Percentiles rank a stretch among this genome's conserved stretches.
These are phyloP conservation scores for Acanthamoeba polyphaga DNA, from an alignment of 208 protist species.

Conservation along the genomic window DNA sequence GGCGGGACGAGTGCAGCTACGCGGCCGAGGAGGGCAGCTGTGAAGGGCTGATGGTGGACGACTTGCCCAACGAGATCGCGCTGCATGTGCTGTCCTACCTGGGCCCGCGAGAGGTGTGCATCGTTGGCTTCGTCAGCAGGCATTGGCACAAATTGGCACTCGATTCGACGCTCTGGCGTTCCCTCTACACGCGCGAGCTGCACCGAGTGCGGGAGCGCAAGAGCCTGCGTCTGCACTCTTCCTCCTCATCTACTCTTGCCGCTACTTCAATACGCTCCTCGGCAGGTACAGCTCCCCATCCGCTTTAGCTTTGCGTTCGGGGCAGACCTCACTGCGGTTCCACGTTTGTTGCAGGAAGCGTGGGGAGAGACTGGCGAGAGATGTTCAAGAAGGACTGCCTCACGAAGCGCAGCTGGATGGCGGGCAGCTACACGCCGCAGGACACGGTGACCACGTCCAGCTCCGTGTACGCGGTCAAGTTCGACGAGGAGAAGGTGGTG, in stretches of 20 bases:
- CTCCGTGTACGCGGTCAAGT: conserved; percentile 61
- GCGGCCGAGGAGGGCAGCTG: neutral
- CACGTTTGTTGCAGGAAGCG: neutral
- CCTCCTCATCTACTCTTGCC: neutral
- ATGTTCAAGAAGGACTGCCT: conserved; percentile 28
- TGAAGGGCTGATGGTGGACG: neutral
- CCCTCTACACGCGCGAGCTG: conserved; percentile 42
- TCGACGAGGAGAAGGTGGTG: conserved; percentile 73
- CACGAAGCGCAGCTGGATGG: conserved; percentile 4
- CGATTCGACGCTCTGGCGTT: conserved; percentile 58
- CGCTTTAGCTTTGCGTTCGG: neutral
- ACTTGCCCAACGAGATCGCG: conserved; percentile 42
- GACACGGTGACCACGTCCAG: neutral
- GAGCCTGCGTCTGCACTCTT: neutral
- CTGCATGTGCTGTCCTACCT: conserved; percentile 63
- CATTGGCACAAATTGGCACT: conserved; percentile 68
- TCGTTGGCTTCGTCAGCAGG: neutral
- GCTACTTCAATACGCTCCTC: neutral
- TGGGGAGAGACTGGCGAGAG: conserved; percentile 23
- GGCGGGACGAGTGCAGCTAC: neutral
- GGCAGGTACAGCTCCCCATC: neutral
- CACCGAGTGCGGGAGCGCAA: neutral
- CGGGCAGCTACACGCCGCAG: neutral
- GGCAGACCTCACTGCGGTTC: too few species aligned
- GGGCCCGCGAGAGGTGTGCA: conserved; percentile 7